phyloP scores from a whole-genome alignment of 768 basidiomycete species.

The Mycena rosella region DNA sequence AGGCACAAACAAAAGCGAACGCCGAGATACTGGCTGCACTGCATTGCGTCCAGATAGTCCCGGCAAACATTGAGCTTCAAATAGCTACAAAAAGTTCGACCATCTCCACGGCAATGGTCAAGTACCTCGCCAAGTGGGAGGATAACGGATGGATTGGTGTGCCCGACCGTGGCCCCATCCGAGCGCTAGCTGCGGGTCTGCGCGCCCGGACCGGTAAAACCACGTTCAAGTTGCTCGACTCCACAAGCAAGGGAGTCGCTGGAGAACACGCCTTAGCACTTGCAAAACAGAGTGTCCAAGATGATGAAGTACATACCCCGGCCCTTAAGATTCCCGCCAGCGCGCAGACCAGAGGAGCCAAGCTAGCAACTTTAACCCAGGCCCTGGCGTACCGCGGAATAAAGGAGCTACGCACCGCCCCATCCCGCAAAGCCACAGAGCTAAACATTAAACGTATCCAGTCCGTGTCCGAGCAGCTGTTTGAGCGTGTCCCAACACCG shows the following conservation, averaged over 20 bases:
- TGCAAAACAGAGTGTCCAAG: too few species aligned
- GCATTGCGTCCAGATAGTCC: not conserved
- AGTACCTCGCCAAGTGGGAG: not conserved
- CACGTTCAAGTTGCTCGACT: not conserved
- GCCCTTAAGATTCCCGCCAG: not conserved
- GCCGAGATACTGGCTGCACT: not conserved
- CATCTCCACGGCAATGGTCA: not conserved
- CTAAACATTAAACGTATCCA: not conserved
- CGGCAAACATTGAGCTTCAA: not conserved
- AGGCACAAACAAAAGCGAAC: not conserved
- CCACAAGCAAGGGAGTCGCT: too few species aligned
- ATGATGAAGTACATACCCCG: too few species aligned
- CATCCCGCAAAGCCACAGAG: not conserved
- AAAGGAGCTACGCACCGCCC: not conserved
- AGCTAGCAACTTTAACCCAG: not conserved
- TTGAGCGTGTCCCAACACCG: not conserved
- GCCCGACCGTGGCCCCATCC: not conserved
- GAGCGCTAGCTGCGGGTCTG: not conserved
- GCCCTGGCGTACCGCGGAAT: not conserved
- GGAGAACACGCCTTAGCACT: too few species aligned
- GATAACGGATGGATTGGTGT: not conserved
- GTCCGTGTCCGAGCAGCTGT: not conserved
- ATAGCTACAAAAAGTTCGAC: not conserved
- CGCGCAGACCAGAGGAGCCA: not conserved
- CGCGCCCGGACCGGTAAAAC: not conserved